These are phyloP conservation scores for Dactylellina sp. DNA, from an alignment of 2,329 filamentous ascomycete genomes.

Conservation along the genomic window DNA sequence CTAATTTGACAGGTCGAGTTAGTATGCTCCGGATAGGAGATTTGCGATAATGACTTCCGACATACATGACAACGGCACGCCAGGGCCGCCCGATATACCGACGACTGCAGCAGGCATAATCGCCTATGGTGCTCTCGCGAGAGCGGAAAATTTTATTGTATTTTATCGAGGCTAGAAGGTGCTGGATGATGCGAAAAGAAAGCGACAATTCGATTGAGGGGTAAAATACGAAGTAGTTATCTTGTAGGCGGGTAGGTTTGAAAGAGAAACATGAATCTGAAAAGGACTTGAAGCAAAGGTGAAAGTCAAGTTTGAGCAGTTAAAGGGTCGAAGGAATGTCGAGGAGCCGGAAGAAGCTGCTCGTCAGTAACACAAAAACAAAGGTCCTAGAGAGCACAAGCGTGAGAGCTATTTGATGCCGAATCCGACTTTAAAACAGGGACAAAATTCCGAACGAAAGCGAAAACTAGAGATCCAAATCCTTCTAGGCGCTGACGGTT, in stretches of 20 bases:
- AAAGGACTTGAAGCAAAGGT: slow-evolving; percentile 10
- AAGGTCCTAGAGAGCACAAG: slow-evolving; percentile 24
- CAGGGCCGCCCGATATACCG: slow-evolving; percentile 70
- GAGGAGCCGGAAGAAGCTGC: slow-evolving; percentile 33
- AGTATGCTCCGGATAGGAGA: slow-evolving; percentile 61
- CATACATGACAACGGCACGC: slow-evolving; percentile 76
- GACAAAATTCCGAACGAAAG: slow-evolving; percentile 4
- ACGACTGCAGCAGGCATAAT: slow-evolving; percentile 50
- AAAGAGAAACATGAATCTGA: slow-evolving; percentile 21
- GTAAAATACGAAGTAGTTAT: slow-evolving; percentile 21
- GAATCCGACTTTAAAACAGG: slow-evolving; percentile 4
- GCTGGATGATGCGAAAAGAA: slow-evolving; percentile 1
- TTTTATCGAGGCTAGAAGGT: slow-evolving; percentile 15
- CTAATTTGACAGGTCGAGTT: slow-evolving; percentile 65
- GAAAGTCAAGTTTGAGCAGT: slow-evolving; percentile 10
- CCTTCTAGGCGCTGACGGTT: not conserved
- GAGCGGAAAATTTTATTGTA: slow-evolving; percentile 20
- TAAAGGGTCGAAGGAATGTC: slow-evolving; percentile 38
- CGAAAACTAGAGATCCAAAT: not conserved
- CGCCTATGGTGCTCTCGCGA: slow-evolving; percentile 33
- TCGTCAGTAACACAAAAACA: slow-evolving; percentile 2
- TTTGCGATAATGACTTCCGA: slow-evolving; percentile 26
- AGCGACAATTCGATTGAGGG: slow-evolving; percentile 16
- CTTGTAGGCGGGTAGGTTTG: slow-evolving; percentile 12
- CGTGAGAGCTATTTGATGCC: slow-evolving; percentile 3